Evolutionary conservation across 495 filamentous ascomycete species (phyloP).

Genomic region (Staphylotrichum tortipilum): DNA sequence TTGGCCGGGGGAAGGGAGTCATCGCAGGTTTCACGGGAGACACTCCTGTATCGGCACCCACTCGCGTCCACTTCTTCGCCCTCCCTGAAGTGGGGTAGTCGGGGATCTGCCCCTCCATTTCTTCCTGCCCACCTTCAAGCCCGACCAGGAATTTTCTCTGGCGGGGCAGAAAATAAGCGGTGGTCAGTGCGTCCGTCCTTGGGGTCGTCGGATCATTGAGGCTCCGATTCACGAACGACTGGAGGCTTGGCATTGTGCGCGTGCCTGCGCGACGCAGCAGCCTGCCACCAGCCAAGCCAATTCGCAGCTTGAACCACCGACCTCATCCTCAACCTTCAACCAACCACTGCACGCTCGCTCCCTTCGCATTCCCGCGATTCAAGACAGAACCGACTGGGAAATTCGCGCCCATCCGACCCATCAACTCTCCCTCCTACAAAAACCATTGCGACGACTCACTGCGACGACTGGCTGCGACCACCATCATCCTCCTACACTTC

Average conservation of each 20-base stretch:
- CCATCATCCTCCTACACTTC: too few relatives aligned
- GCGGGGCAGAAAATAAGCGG: conserved; percentile 14
- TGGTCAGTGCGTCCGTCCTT: conserved; percentile 21
- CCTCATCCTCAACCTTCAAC: background rate
- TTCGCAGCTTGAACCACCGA: background rate
- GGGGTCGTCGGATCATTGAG: conserved; percentile 12
- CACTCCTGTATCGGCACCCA: conserved; percentile 12
- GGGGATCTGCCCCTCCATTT: conserved; percentile 9
- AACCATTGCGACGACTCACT: too few relatives aligned
- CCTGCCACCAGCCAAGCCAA: too few relatives aligned
- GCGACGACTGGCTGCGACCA: background rate
- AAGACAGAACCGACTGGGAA: too few relatives aligned
- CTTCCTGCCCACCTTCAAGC: background rate
- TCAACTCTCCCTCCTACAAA: too few relatives aligned
- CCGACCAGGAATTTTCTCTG: background rate
- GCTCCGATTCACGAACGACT: conserved; percentile 3
- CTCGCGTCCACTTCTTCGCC: too few relatives aligned
- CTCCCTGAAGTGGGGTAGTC: conserved; percentile 3
- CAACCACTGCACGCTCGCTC: too few relatives aligned
- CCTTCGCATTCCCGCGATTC: too few relatives aligned
- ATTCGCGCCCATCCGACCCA: too few relatives aligned
- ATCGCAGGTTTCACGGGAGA: conserved; percentile 2
- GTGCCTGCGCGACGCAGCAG: background rate
- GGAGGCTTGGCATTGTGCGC: background rate
- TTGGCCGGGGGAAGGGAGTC: too few relatives aligned